Conservation (phyloP, 169 alveolate genomes). For the Babesia divergens region DNA sequence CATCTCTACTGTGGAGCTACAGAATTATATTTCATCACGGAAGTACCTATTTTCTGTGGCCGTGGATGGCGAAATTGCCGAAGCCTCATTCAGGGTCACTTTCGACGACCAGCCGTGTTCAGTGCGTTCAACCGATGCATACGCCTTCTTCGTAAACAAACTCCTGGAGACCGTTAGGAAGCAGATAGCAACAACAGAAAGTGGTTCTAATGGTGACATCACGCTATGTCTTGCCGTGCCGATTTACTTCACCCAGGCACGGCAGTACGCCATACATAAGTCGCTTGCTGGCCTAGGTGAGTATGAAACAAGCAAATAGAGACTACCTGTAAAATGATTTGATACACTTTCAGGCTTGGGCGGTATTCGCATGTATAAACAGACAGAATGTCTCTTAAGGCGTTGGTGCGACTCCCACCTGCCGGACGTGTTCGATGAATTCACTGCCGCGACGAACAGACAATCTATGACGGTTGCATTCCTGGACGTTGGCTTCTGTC, state of each 20-base stretch:
- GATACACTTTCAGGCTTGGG: slow-evolving; percentile 5
- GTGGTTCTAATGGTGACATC: slow-evolving; percentile 5
- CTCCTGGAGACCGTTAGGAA: slow-evolving; percentile 44
- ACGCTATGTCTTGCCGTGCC: slow-evolving; percentile 29
- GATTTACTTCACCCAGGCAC: slow-evolving; percentile 26
- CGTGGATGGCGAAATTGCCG: slow-evolving; percentile 2
- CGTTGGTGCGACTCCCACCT: slow-evolving; percentile 62
- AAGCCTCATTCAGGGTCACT: slow-evolving; percentile 21
- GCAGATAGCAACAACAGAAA: background rate
- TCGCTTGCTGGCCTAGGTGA: slow-evolving; percentile 27
- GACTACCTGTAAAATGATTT: background rate
- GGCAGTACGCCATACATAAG: background rate
- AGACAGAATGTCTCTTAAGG: slow-evolving; percentile 40
- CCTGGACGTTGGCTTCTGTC: slow-evolving; percentile 62
- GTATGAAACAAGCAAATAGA: no score
- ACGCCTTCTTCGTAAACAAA: slow-evolving; percentile 37
- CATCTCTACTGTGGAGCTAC: background rate
- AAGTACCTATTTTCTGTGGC: slow-evolving; percentile 17
- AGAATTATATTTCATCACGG: background rate
- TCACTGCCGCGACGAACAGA: background rate
- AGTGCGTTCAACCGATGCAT: slow-evolving; percentile 32
- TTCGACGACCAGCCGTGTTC: slow-evolving; percentile 37
- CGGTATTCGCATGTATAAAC: slow-evolving; percentile 18
- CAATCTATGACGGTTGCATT: slow-evolving; percentile 41
- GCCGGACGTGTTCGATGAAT: slow-evolving; percentile 40